phyloP scores from a whole-genome alignment of 2,329 filamentous ascomycete genomes.

The Cladosporium sp. region DNA sequence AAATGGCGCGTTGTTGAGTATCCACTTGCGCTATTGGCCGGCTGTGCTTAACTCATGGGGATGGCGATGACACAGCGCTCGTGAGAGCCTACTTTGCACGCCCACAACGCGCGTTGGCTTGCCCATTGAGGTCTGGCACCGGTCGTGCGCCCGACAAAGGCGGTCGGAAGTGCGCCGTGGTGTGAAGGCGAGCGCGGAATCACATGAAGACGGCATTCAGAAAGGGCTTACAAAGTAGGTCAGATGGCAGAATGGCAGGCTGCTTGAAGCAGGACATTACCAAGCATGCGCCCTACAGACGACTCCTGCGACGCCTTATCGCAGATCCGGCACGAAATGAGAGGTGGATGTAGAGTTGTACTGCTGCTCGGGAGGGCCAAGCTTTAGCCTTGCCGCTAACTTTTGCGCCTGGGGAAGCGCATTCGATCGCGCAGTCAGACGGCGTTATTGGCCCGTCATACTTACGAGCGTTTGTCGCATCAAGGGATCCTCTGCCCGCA shows the following conservation, averaged over 20 bases:
- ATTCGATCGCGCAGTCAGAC: not conserved
- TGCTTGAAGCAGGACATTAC: conserved; percentile 7
- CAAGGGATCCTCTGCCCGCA: not conserved
- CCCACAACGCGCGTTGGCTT: conserved; percentile 6
- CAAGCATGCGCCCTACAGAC: conserved; percentile 5
- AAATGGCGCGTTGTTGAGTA: conserved; percentile 8
- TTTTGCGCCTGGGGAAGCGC: not conserved
- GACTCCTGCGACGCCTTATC: not conserved
- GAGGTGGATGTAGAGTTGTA: conserved; percentile 4
- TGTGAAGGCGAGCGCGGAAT: not conserved
- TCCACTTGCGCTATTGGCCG: conserved; percentile 1
- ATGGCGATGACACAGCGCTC: conserved; percentile 10
- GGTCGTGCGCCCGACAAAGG: not conserved
- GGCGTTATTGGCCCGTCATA: conserved; percentile 7
- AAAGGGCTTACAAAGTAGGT: not conserved
- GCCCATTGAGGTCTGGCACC: conserved; percentile 5
- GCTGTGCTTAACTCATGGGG: conserved; percentile 7
- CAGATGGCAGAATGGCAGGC: conserved; percentile 3
- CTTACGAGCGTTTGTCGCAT: not conserved
- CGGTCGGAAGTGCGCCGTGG: not conserved
- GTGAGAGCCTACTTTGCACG: conserved; percentile 8
- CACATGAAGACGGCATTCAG: not conserved
- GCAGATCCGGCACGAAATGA: not conserved
- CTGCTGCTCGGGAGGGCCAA: not conserved
- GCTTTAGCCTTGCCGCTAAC: not conserved